Conservation (phyloP, 2,329 filamentous ascomycete genomes). For the Elsinoe batatas region DNA sequence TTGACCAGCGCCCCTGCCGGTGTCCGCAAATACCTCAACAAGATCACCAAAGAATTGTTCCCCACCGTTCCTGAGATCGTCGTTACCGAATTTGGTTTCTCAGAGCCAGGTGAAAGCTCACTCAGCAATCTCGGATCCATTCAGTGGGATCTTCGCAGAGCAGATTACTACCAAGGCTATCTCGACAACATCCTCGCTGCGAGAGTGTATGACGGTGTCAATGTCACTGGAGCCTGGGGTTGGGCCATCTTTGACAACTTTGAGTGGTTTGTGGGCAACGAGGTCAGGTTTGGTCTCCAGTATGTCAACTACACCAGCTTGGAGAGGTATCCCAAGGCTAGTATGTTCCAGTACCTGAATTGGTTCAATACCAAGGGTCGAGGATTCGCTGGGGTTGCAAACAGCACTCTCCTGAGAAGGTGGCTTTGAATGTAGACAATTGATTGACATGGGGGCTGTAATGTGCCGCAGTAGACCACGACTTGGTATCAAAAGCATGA, state of each 20-base stretch:
- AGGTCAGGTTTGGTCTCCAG: conserved; percentile 28
- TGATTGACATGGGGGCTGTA: too few species aligned
- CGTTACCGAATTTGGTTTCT: conserved; percentile 30
- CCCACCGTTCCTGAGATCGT: conserved; percentile 34
- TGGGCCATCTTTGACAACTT: conserved; percentile 31
- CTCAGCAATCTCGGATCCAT: conserved; percentile 23
- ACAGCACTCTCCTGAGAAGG: not conserved
- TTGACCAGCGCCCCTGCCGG: conserved; percentile 29
- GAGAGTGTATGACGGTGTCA: conserved; percentile 26
- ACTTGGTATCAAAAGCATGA: too few species aligned
- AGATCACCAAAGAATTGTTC: conserved; percentile 31
- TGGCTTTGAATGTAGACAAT: not conserved
- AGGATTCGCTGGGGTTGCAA: conserved; percentile 8
- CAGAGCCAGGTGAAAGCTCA: conserved; percentile 26
- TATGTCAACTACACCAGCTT: conserved; percentile 29
- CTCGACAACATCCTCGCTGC: conserved; percentile 27
- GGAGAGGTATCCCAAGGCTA: conserved; percentile 30
- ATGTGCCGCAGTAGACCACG: too few species aligned
- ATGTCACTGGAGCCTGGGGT: conserved; percentile 26
- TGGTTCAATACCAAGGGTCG: conserved; percentile 22
- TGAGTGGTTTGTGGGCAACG: conserved; percentile 28
- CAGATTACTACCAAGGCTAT: conserved; percentile 27
- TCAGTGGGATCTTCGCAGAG: conserved; percentile 23
- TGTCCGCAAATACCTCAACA: conserved; percentile 27
- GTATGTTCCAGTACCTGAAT: conserved; percentile 30